Conservation (phyloP, 805 yeast species). For the Myxozyma vanderwaltii region DNA sequence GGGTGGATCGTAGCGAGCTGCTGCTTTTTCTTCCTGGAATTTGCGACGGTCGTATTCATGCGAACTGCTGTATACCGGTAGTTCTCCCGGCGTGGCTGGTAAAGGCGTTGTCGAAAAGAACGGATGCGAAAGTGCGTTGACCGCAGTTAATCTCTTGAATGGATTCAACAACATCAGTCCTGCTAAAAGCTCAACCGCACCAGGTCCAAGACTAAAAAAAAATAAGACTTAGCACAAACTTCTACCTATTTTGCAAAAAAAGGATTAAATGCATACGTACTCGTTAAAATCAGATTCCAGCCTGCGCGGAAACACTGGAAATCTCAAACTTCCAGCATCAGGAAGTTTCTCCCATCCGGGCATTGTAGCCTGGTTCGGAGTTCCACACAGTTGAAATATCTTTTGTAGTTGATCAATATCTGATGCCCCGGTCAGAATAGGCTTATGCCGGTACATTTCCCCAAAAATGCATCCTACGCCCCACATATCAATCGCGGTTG, state of each 20-base stretch:
- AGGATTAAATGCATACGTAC: conserved; percentile 42
- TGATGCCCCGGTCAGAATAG: conserved; percentile 80
- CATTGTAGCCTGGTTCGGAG: conserved; percentile 92
- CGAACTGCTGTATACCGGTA: conserved; percentile 79
- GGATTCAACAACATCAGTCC: conserved; percentile 74
- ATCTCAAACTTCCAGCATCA: conserved; percentile 35
- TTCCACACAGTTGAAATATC: conserved; percentile 81
- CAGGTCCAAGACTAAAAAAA: conserved; percentile 38
- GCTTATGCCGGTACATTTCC: conserved; percentile 78
- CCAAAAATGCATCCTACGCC: conserved; percentile 92
- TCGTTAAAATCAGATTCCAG: conserved; percentile 49
- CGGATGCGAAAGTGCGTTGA: conserved; percentile 68
- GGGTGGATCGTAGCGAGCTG: conserved; percentile 38
- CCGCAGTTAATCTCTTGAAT: conserved; percentile 69
- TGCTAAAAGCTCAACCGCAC: conserved; percentile 59
- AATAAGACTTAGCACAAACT: too few species aligned
- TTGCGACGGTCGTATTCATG: conserved; percentile 72
- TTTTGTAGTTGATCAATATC: conserved; percentile 86
- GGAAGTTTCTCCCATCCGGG: conserved; percentile 83
- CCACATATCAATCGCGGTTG: conserved; percentile 93
- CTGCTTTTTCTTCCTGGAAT: conserved; percentile 8
- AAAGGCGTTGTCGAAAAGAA: conserved; percentile 71
- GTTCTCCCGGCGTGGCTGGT: conserved; percentile 55
- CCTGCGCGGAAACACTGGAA: conserved; percentile 31
- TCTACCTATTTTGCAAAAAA: not conserved